Percentiles rank a stretch among this genome's conserved stretches.
Evolutionary conservation across 2,329 filamentous ascomycete genomes (phyloP).

Genomic region (Colletotrichum eremochloae): DNA sequence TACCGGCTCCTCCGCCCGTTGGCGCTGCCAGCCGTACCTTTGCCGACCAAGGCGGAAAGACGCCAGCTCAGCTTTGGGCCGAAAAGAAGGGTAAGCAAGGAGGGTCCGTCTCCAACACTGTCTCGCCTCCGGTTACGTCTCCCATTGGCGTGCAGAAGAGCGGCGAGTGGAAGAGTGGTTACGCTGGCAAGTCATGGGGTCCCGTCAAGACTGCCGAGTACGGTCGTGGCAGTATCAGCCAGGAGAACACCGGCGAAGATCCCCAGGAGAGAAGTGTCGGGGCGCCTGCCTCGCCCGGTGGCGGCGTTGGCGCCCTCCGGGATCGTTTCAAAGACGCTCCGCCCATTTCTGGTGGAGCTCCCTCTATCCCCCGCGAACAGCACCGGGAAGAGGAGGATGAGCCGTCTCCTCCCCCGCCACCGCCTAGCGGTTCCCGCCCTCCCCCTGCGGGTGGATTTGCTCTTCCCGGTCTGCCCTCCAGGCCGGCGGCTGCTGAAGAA

Average conservation of each 20-base stretch:
- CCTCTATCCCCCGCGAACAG: constrained; percentile 8
- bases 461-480: constrained; percentile 80
- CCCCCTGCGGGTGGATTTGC: constrained; percentile 83
- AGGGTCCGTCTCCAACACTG: constrained; percentile 62
- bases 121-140: constrained; percentile 58
- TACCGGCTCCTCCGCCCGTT: constrained; percentile 70
- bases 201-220: constrained; percentile 82
- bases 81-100: constrained; percentile 93
- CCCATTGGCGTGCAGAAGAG: constrained; percentile 78
- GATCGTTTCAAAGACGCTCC: constrained; percentile 86
- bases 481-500: constrained; percentile 67
- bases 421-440: constrained; percentile 70
- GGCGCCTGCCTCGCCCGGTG: constrained; percentile 67
- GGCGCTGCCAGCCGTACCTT: constrained; percentile 92
- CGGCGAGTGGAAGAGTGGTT: constrained; percentile 93
- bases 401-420: constrained; percentile 62
- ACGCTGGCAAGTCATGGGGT: constrained; percentile 90
- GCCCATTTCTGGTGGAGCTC: constrained; percentile 71
- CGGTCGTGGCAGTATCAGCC: constrained; percentile 68
- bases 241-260: constrained; percentile 74
- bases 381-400: constrained; percentile 54
- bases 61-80: constrained; percentile 95
- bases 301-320: constrained; percentile 79
- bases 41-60: constrained; percentile 95
- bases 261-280: constrained; percentile 60